Conservation (phyloP, 345 rosid species). For the Brassica nigra region DNA sequence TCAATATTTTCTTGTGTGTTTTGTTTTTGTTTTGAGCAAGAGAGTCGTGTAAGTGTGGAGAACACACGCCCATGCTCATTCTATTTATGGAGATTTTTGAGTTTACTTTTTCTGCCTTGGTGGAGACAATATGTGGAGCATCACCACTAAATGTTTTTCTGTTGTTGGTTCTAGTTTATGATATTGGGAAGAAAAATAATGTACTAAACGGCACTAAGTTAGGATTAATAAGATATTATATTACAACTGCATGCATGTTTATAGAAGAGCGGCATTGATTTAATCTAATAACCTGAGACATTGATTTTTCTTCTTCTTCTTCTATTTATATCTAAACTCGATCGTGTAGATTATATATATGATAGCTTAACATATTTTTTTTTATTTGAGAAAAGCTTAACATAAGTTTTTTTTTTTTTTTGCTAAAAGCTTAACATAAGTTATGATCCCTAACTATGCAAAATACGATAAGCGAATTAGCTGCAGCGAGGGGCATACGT, state of each 20-base stretch:
- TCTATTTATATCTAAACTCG: no score
- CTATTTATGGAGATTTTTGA: constrained; percentile 49
- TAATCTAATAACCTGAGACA: background rate
- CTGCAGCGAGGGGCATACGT: background rate
- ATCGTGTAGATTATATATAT: no score
- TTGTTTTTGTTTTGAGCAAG: constrained; percentile 5
- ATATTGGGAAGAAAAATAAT: background rate
- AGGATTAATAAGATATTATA: background rate
- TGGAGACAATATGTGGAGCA: constrained; percentile 48
- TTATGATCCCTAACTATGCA: background rate
- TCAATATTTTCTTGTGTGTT: constrained; percentile 30
- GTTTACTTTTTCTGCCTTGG: constrained; percentile 33
- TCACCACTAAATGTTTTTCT: constrained; percentile 36
- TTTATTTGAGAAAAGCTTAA: no score
- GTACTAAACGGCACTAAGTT: background rate
- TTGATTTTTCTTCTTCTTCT: background rate
- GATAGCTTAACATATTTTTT: no score
- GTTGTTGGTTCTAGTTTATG: background rate
- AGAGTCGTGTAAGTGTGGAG: constrained; percentile 51
- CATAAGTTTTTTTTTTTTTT: no score
- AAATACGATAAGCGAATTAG: background rate
- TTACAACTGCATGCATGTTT: background rate
- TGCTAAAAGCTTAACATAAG: no score
- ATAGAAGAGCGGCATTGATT: background rate
- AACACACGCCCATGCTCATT: constrained; percentile 60